Conservation (phyloP, 140 eudicot species). For the Anethum foeniculum region DNA sequence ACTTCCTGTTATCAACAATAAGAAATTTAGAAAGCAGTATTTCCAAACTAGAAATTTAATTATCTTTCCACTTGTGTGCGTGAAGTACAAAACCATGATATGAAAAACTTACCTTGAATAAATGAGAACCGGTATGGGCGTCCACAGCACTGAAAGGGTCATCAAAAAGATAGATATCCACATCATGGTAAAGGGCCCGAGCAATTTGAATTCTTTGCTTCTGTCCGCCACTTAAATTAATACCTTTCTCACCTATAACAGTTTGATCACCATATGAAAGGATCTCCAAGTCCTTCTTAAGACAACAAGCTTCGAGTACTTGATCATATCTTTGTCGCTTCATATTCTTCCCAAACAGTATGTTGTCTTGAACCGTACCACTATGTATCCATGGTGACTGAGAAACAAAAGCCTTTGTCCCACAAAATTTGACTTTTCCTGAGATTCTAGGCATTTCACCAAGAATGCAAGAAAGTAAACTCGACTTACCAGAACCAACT, state of each 20-base stretch:
- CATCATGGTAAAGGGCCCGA: neutral
- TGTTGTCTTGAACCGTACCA: neutral
- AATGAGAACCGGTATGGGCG: neutral
- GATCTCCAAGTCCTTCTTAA: neutral
- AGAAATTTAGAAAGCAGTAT: too few species aligned
- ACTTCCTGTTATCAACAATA: conserved; percentile 35
- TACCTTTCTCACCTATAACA: neutral
- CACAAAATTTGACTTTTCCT: neutral
- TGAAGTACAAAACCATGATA: neutral
- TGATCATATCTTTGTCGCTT: neutral
- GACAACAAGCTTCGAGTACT: neutral
- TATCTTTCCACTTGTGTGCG: neutral
- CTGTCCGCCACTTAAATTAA: too few species aligned
- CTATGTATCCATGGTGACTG: neutral
- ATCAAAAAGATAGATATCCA: neutral
- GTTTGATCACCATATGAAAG: neutral
- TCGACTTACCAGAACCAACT: neutral
- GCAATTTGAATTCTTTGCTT: too few species aligned
- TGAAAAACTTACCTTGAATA: neutral
- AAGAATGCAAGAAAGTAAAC: neutral
- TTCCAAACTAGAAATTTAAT: neutral
- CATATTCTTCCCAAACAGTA: neutral
- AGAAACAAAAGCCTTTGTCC: neutral
- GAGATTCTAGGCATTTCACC: neutral
- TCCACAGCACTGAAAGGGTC: neutral